A percentile compares a stretch with the other conserved stretches of the same genome.
These are phyloP conservation scores for Phaeomoniella chlamydospora DNA, from an alignment of 2,329 filamentous ascomycete species.

Conservation along the genomic window DNA sequence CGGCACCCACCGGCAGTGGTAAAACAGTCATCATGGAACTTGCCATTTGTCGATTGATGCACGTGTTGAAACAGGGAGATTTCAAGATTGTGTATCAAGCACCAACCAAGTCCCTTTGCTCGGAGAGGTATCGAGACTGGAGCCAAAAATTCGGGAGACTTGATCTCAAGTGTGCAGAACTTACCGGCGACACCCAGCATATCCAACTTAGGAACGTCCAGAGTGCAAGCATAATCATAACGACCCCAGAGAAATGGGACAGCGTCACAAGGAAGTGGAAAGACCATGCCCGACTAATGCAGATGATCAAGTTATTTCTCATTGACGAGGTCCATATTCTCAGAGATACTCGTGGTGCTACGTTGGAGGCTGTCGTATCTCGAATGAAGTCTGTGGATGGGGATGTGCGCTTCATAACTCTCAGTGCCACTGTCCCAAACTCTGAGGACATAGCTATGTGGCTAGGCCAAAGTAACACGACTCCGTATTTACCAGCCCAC, in stretches of 20 bases:
- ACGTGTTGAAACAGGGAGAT: slow-evolving; percentile 37
- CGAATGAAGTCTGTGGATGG: slow-evolving; percentile 72
- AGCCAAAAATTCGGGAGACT: slow-evolving; percentile 55
- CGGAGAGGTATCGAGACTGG: slow-evolving; percentile 67
- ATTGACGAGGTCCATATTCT: slow-evolving; percentile 84
- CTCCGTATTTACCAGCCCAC: slow-evolving; percentile 47
- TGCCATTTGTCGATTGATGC: slow-evolving; percentile 60
- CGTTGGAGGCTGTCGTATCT: slow-evolving; percentile 69
- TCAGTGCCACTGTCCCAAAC: slow-evolving; percentile 76
- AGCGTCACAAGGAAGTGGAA: slow-evolving; percentile 79
- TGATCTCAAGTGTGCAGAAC: slow-evolving; percentile 55
- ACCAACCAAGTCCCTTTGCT: slow-evolving; percentile 70
- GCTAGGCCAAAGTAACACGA: slow-evolving; percentile 53
- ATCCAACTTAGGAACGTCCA: slow-evolving; percentile 54
- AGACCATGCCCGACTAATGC: slow-evolving; percentile 60
- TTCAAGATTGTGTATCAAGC: slow-evolving; percentile 80
- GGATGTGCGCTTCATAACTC: slow-evolving; percentile 62
- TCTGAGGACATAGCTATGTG: slow-evolving; percentile 65
- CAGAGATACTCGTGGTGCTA: slow-evolving; percentile 65
- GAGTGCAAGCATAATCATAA: slow-evolving; percentile 67
- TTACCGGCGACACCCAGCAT: slow-evolving; percentile 68
- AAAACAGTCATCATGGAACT: slow-evolving; percentile 74
- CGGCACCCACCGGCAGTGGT: slow-evolving; percentile 71
- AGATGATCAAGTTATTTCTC: slow-evolving; percentile 63
- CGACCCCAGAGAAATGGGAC: slow-evolving; percentile 86